Evolutionary conservation across 208 protist species (phyloP), one percentile per base, ranked within the genome.

Genomic region (Crithidia acanthocephali): DNA sequence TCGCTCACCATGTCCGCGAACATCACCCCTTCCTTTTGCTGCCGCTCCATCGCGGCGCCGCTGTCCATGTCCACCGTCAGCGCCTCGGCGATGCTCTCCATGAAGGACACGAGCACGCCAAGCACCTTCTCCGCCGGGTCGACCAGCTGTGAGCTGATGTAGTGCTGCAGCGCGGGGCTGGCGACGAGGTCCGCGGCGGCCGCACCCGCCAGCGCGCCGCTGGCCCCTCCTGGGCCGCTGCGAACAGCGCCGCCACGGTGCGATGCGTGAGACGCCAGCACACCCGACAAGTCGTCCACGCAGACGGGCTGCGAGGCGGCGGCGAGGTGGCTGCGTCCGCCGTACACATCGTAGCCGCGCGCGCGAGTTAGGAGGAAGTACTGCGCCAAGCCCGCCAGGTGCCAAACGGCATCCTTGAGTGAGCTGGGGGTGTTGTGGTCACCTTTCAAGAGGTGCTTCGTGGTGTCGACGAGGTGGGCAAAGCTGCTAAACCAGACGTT

Each of bases 401-500:
- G 76, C 84, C 84, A 89, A 56, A 74, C 81, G 0, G 68, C 72
- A 18, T 52, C 68, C 70, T 86, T 74, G 56, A 89, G 57, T 9
- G 84, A 57, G 33, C 79, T 74, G 1, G 81, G 76, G 16, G 72
- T 75, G 69, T 47, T 40, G 60, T 84, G 79, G 23, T 79, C 78
- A n/a, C 64, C 56, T 42, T 79, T 67, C 33, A 89, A 71, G 9
- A 86, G 59, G 69, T 86, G 74, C 57, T 72, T 74, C 5, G 84
- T 69, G 11, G 74, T 86, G 65, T 89, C 78, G 15, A 73, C 74
- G 13, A 85, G 72, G 13, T 63, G 60, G 8, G 67, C 67, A 51
- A 89, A 89, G 53, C 69, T 76, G 40, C 67, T 61, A 45, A 83
- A 65, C 84, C 84, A 89, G 22, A 83, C 68, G 44, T 61, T 53